Evolutionary conservation across 1,284 basidiomycete genomes (phyloP).

Genomic region (Puccinia polysora): DNA sequence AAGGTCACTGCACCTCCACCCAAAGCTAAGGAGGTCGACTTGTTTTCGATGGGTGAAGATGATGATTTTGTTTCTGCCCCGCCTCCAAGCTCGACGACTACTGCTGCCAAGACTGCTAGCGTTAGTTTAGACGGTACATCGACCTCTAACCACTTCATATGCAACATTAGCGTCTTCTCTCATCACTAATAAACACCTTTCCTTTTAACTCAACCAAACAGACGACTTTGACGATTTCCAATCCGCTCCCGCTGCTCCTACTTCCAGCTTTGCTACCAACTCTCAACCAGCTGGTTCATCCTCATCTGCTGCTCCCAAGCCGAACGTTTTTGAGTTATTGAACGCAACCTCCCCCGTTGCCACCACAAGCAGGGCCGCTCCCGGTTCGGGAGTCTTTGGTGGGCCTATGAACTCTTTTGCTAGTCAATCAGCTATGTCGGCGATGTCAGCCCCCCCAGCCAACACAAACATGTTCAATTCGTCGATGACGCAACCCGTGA

Average conservation of each 20-base stretch:
- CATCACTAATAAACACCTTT: background rate
- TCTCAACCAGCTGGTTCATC: background rate
- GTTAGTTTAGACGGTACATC: conserved; percentile 8
- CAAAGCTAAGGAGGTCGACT: conserved; percentile 41
- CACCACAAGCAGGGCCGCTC: background rate
- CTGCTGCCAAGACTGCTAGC: background rate
- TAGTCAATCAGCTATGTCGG: background rate
- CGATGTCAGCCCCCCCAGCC: conserved; percentile 14
- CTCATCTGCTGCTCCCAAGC: conserved; percentile 17
- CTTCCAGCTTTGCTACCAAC: background rate
- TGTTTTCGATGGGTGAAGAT: conserved; percentile 41
- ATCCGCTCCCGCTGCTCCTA: conserved; percentile 31
- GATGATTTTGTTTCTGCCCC: conserved; percentile 17
- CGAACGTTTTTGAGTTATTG: conserved; percentile 37
- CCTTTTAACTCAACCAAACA: too few species aligned
- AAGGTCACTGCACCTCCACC: conserved; percentile 7
- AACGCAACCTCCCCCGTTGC: conserved; percentile 5
- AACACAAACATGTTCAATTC: conserved; percentile 7
- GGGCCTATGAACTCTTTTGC: background rate
- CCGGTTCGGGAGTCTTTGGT: conserved; percentile 5
- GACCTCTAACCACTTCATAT: background rate
- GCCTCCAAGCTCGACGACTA: background rate
- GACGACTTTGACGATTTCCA: conserved; percentile 43
- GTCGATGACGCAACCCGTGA: conserved; percentile 37
- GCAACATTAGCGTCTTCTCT: too few species aligned